Evolutionary conservation across 1,139 yeast species (phyloP), one percentile per base, ranked within the genome.

Genomic region (Hyphopichia wangnamkhiaoensis): DNA sequence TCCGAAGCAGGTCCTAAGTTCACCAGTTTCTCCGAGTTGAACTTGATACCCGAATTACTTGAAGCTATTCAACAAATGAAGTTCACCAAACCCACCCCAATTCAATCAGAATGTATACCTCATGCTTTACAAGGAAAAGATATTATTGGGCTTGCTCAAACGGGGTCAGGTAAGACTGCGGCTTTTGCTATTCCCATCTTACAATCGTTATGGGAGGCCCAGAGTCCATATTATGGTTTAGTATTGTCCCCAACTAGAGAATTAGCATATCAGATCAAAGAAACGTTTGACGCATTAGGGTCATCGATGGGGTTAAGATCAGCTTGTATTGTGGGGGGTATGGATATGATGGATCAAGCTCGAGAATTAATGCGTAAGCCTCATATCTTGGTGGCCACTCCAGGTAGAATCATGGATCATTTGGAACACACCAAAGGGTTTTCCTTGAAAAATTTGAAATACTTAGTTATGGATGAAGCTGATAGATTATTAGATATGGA

Each of bases 331-430:
- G 96, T 93, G 31, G 98, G 98, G 50, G 99, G 99, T 48, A 93
- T 93, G 94, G 96, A 89, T 56, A 87, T 88, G 88, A 89, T 93
- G 94, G 95, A 90, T 54, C 99, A 93, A 63, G 94, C 97, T 0
- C 75, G 95, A 47, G 96, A 94, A 49, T 73, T 93, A 50, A 85
- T 89, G 84, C 77, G 95, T 49, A 90, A 89, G 57, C 98, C 98
- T 2, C 98, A 93, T 56, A 77, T 93, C 34, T 76, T 93, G 40
- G 96, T 93, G 42, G 98, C 98, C 17, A 93, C 99, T 0, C 74
- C 74, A 1, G 70, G 70, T 29, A 78, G 99, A 60, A 73, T 93
- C 42, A 80, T 91, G 81, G 98, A 93, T 62, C 98, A 93, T 68
- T 72, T 93, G 56, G 98, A 93, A 59, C 84, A 89, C 55, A 93